phyloP scores from a whole-genome alignment of 306 rosid species.

The Alnus glutinosa region DNA sequence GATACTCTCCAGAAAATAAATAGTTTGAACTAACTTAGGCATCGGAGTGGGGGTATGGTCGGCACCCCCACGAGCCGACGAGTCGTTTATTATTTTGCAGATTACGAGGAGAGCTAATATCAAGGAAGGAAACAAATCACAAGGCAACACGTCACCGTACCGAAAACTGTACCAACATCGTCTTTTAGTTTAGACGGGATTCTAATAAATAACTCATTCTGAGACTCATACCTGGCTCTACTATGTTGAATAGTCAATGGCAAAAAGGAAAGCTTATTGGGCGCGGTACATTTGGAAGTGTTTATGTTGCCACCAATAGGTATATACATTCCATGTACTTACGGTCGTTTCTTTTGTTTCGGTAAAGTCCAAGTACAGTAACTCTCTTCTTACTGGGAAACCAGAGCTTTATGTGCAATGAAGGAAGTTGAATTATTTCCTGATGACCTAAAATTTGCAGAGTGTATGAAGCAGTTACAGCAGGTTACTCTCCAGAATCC shows the following conservation, averaged over 20 bases:
- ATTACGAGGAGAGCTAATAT: no score
- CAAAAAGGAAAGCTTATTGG: slow-evolving; percentile 95
- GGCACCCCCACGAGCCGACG: no score
- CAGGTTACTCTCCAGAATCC: slow-evolving; percentile 54
- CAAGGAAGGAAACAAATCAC: no score
- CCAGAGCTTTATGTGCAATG: slow-evolving; percentile 99
- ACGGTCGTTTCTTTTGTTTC: slow-evolving; percentile 26
- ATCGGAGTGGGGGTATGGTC: no score
- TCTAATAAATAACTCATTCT: no score
- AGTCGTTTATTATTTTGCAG: no score
- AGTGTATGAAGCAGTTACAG: slow-evolving; percentile 86
- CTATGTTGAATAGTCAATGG: slow-evolving; percentile 67
- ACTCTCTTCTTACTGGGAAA: slow-evolving; percentile 47
- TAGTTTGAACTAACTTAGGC: no score
- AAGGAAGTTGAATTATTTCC: slow-evolving; percentile 86
- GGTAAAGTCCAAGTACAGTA: slow-evolving; percentile 16
- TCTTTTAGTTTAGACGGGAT: no score
- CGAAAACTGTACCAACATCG: no score
- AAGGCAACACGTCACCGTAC: no score
- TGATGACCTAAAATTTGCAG: slow-evolving; percentile 92
- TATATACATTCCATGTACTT: slow-evolving; percentile 27
- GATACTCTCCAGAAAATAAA: no score
- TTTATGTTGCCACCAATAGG: slow-evolving; percentile 91
- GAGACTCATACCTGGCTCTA: no score
- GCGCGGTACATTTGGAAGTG: slow-evolving; percentile 95